Conservation (phyloP, 306 rosid genomes). For the Geum urbanum region DNA sequence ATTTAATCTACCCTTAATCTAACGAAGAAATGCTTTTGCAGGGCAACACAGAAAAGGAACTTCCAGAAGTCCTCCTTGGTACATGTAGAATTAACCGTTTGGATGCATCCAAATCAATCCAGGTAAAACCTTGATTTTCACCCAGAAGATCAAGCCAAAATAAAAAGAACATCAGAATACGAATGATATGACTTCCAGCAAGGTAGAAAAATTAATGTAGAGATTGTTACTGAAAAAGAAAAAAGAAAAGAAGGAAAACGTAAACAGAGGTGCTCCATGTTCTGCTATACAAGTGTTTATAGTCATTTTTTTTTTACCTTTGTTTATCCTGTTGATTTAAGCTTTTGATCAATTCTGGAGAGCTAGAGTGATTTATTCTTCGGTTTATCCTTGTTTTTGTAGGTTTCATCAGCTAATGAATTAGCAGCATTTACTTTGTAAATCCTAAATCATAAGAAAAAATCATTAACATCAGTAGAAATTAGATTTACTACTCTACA, state of each 20-base stretch:
- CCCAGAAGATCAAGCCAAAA: neutral
- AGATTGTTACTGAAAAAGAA: neutral
- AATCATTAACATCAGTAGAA: neutral
- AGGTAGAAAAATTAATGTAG: constrained; percentile 4
- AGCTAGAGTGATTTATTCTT: neutral
- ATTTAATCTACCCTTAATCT: neutral
- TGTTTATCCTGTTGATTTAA: neutral
- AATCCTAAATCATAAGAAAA: neutral
- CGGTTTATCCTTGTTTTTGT: neutral
- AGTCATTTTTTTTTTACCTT: constrained; percentile 12
- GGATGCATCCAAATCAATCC: constrained; percentile 60
- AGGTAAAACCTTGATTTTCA: constrained; percentile 27
- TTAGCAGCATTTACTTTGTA: neutral
- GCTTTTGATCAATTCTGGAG: neutral
- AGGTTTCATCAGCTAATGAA: neutral
- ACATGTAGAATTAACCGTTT: constrained; percentile 75
- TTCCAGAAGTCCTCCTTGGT: constrained; percentile 76
- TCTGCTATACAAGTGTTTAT: constrained; percentile 14
- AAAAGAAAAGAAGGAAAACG: neutral
- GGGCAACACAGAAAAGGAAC: constrained; percentile 80
- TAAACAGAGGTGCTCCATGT: constrained; percentile 9
- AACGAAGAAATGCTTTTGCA: constrained; percentile 20
- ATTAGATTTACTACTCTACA: neutral
- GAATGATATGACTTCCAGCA: neutral
- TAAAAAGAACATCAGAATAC: neutral